Evolutionary conservation across 257 asterid species (phyloP).

Genomic region (Striga asiatica): DNA sequence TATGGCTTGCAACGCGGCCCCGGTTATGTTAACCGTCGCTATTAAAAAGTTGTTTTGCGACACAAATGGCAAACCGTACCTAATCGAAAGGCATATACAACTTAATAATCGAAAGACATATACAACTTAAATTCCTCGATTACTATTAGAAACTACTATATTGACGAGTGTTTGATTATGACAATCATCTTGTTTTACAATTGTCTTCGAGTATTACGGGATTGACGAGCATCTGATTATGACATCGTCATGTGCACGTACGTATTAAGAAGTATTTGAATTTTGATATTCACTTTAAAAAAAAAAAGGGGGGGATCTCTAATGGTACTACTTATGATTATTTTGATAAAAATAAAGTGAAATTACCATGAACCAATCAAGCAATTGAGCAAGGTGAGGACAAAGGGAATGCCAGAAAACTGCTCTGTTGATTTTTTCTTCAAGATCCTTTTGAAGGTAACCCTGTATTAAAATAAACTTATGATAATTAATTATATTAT

Average conservation of each 20-base stretch:
- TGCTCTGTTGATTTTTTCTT: conserved; percentile 49
- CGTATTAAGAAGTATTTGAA: neutral
- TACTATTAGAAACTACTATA: too few relatives aligned
- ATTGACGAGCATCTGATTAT: neutral
- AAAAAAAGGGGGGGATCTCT: neutral
- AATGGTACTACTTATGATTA: neutral
- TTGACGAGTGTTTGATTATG: too few relatives aligned
- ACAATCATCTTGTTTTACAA: neutral
- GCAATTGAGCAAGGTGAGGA: conserved; percentile 84
- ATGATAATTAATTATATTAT: neutral
- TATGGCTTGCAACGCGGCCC: conserved; percentile 45
- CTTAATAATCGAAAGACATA: too few relatives aligned
- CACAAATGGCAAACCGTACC: conserved; percentile 91
- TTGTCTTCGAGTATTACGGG: neutral
- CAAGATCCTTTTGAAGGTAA: conserved; percentile 70
- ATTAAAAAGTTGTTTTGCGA: conserved; percentile 74
- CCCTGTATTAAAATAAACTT: conserved; percentile 21
- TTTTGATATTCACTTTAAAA: neutral
- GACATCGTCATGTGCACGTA: neutral
- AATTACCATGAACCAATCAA: conserved; percentile 66
- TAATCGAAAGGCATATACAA: too few relatives aligned
- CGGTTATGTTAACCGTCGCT: conserved; percentile 63
- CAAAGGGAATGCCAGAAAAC: conserved; percentile 80
- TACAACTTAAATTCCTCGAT: too few relatives aligned
- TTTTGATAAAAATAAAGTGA: neutral